phyloP scores from a whole-genome alignment of 2,329 filamentous ascomycete genomes.

The Penicillium verrucosum region DNA sequence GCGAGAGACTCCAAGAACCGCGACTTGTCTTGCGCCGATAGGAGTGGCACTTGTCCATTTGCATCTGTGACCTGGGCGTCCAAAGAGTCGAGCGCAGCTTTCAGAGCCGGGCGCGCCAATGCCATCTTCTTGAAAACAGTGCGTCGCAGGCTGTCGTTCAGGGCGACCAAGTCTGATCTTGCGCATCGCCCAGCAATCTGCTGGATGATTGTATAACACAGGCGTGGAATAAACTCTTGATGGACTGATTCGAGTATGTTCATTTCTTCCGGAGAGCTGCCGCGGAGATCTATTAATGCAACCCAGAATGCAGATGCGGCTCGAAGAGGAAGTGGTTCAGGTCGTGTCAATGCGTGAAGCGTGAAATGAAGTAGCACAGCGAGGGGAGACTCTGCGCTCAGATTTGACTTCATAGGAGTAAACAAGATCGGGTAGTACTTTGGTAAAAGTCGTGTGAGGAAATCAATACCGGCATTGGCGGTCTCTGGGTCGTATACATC shows the following conservation, averaged over 20 bases:
- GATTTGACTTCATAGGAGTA: conserved; percentile 25
- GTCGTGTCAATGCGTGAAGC: conserved; percentile 39
- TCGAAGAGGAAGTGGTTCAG: conserved; percentile 47
- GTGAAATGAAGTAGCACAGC: conserved; percentile 41
- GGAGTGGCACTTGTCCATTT: conserved; percentile 18
- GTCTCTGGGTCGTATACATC: conserved; percentile 42
- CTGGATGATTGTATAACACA: conserved; percentile 40
- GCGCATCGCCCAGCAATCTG: conserved; percentile 45
- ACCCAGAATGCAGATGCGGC: conserved; percentile 46
- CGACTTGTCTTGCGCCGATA: conserved; percentile 38
- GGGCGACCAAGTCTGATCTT: conserved; percentile 44
- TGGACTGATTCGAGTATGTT: conserved; percentile 29
- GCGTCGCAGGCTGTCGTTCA: conserved; percentile 42
- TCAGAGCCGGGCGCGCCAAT: conserved; percentile 38
- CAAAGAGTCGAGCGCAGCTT: conserved; percentile 35
- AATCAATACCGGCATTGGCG: conserved; percentile 46
- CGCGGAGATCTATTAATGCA: conserved; percentile 37
- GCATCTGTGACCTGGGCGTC: conserved; percentile 22
- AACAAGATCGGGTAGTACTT: conserved; percentile 43
- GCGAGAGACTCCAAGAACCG: conserved; percentile 42
- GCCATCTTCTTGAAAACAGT: conserved; percentile 43
- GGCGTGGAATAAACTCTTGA: conserved; percentile 36
- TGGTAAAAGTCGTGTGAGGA: conserved; percentile 41
- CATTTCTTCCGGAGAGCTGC: conserved; percentile 19
- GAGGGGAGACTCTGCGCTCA: conserved; percentile 23